A percentile compares a stretch with the other conserved stretches of the same genome.
Conservation (phyloP, 176 grass and related monocot genomes). For the Musa acuminata region DNA sequence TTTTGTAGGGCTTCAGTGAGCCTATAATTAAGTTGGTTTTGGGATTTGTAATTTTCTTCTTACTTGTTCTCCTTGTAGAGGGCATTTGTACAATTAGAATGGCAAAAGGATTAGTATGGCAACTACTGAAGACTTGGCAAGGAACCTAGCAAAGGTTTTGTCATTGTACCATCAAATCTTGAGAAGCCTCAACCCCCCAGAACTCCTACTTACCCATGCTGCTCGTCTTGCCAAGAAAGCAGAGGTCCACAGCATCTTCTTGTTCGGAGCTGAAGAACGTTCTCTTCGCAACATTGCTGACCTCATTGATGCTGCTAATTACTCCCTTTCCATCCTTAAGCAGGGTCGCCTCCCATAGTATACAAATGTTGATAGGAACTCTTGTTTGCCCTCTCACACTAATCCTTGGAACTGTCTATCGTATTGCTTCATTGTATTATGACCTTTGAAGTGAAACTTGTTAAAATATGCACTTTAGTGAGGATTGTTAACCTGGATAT, state of each 20-base stretch:
- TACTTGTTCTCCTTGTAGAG: not conserved
- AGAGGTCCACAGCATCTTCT: slow-evolving; percentile 63
- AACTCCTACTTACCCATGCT: slow-evolving; percentile 45
- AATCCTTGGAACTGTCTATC: no score
- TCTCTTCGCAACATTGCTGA: slow-evolving; percentile 75
- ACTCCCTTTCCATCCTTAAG: slow-evolving; percentile 59
- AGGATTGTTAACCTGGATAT: no score
- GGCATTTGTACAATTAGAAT: slow-evolving; percentile 11
- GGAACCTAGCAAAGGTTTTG: slow-evolving; percentile 39
- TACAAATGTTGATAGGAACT: not conserved
- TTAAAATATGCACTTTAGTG: no score
- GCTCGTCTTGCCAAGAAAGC: slow-evolving; percentile 75
- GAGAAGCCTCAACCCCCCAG: slow-evolving; percentile 59
- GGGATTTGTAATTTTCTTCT: no score
- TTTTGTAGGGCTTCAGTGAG: no score
- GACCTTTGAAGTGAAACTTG: no score
- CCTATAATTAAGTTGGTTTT: no score
- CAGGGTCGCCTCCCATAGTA: slow-evolving; percentile 57
- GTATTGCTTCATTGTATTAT: no score
- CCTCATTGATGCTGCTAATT: slow-evolving; percentile 54
- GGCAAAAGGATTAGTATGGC: slow-evolving; percentile 57
- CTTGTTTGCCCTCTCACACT: not conserved
- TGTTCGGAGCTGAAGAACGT: slow-evolving; percentile 68
- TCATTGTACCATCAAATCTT: slow-evolving; percentile 79
- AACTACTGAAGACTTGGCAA: slow-evolving; percentile 54